phyloP scores from a whole-genome alignment of 345 rosid genomes.

The Mallotus nudiflorus region DNA sequence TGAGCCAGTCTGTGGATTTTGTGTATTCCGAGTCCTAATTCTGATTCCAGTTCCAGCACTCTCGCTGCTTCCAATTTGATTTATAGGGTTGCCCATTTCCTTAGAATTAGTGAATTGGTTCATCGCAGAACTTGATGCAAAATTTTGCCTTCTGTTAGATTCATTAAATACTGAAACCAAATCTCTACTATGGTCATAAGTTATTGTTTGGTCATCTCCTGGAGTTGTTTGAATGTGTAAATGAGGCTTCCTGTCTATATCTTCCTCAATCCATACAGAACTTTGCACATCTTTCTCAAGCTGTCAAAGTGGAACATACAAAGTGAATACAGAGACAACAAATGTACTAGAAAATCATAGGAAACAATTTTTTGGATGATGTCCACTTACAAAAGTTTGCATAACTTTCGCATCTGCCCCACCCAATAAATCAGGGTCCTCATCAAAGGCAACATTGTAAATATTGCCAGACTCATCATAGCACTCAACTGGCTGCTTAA shows the following conservation, averaged over 20 bases:
- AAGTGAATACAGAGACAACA: not conserved
- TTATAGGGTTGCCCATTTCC: conserved; percentile 6
- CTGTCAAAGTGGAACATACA: conserved; percentile 22
- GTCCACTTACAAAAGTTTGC: conserved; percentile 30
- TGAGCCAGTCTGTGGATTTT: conserved; percentile 12
- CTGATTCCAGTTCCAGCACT: conserved; percentile 40
- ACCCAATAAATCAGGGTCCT: conserved; percentile 17
- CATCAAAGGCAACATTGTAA: conserved; percentile 6
- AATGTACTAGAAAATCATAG: not conserved
- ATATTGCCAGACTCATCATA: conserved; percentile 12
- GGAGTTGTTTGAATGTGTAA: conserved; percentile 10
- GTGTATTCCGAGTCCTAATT: conserved; percentile 43
- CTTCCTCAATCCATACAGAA: conserved; percentile 6
- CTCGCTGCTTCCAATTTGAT: conserved; percentile 19
- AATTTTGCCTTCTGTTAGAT: not conserved
- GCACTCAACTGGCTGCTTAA: conserved; percentile 35
- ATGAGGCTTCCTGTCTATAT: conserved; percentile 4
- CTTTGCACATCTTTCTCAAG: conserved; percentile 12
- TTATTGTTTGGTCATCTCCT: not conserved
- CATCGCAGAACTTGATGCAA: conserved; percentile 20
- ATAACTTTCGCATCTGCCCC: conserved; percentile 18
- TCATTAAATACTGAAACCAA: not conserved
- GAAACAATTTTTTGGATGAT: not conserved
- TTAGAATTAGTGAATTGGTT: conserved; percentile 16
- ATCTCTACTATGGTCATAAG: not conserved